Percentiles rank a stretch among this genome's conserved stretches.
These are phyloP conservation scores for Daldinia bambusicola DNA, from an alignment of 495 filamentous ascomycete species.

Conservation along the genomic window DNA sequence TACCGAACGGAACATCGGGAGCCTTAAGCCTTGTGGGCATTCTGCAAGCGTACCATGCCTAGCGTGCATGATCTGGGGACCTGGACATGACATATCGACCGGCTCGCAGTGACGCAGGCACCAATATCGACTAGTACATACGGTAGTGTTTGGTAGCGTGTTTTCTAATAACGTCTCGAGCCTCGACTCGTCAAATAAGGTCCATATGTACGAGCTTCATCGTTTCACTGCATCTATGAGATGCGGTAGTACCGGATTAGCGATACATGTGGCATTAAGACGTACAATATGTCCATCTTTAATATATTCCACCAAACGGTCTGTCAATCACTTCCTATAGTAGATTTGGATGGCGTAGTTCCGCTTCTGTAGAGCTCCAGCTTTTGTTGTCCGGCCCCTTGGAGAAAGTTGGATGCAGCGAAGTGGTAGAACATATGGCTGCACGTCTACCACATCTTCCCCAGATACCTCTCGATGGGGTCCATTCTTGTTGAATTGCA, in stretches of 20 bases:
- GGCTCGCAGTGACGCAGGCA: constrained; percentile 36
- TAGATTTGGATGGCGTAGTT: constrained; percentile 26
- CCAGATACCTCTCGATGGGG: background rate
- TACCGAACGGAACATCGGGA: constrained; percentile 46
- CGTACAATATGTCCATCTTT: constrained; percentile 35
- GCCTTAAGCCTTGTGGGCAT: constrained; percentile 39
- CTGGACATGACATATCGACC: constrained; percentile 36
- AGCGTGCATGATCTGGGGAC: constrained; percentile 35
- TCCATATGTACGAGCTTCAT: constrained; percentile 14
- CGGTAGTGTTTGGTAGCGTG: constrained; percentile 12
- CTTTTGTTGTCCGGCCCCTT: constrained; percentile 25
- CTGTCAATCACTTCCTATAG: constrained; percentile 36
- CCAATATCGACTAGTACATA: constrained; percentile 24
- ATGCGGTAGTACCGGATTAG: constrained; percentile 27
- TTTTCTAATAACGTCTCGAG: constrained; percentile 10
- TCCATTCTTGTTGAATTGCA: constrained; percentile 31
- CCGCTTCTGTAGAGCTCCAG: constrained; percentile 33
- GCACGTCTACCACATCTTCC: constrained; percentile 8
- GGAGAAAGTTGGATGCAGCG: constrained; percentile 19
- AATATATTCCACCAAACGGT: constrained; percentile 36
- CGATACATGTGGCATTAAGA: constrained; percentile 24
- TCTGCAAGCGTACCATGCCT: constrained; percentile 39
- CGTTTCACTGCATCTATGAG: constrained; percentile 37
- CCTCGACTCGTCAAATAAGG: constrained; percentile 9
- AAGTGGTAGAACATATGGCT: constrained; percentile 11